Conservation (phyloP, 2,329 filamentous ascomycete genomes). For the Pleomassaria siparia region DNA sequence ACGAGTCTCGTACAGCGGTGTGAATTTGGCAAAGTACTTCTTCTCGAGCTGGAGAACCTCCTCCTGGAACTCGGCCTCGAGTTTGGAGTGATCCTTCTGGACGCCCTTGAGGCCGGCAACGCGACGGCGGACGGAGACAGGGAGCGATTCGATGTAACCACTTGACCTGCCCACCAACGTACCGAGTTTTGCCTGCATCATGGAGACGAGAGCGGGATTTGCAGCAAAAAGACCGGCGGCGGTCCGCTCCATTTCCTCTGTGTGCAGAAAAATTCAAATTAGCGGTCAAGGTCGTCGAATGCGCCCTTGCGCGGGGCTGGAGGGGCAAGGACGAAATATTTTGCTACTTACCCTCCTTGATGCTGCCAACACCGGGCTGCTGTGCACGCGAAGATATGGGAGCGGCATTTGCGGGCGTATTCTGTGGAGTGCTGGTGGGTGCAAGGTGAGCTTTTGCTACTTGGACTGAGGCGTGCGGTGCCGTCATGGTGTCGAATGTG, state of each 20-base stretch:
- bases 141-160: conserved; percentile 96
- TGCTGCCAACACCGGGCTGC: conserved; percentile 89
- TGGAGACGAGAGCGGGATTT: conserved; percentile 90
- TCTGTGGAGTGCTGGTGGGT: conserved; percentile 83
- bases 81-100: conserved; percentile 97
- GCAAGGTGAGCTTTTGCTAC: conserved; percentile 36
- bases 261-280: conserved; percentile 34
- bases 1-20: conserved; percentile 93
- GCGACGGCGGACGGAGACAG: conserved; percentile 83
- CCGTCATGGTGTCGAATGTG: conserved; percentile 20
- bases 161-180: conserved; percentile 92
- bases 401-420: conserved; percentile 92
- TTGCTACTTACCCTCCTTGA: conserved; percentile 80
- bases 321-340: conserved; percentile 25
- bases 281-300: conserved; percentile 36
- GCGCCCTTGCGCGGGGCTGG: conserved; percentile 29
- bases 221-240: conserved; percentile 93
- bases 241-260: conserved; percentile 89
- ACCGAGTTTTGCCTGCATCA: conserved; percentile 97
- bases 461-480: conserved; percentile 26
- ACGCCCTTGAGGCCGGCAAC: conserved; percentile 96
- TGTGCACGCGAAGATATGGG: conserved; percentile 97
- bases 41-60: conserved; percentile 98
- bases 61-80: conserved; percentile 98
- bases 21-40: conserved; percentile 99